phyloP scores from a whole-genome alignment of 352 stramenopile species.

The Phytophthora europaea region DNA sequence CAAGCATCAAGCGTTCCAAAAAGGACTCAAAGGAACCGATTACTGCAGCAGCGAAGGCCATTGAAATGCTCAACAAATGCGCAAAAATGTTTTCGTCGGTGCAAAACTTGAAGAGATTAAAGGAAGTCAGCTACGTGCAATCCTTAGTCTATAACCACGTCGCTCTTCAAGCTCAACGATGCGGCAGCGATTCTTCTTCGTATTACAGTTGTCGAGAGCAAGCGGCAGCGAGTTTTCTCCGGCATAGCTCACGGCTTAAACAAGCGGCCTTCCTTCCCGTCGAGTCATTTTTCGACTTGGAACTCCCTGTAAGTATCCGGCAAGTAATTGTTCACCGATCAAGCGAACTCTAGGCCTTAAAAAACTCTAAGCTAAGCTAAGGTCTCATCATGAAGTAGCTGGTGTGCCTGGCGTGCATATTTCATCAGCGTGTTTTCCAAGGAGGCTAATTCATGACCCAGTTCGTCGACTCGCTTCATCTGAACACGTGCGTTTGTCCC shows the following conservation, averaged over 20 bases:
- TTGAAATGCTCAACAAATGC: constrained; percentile 44
- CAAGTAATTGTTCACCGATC: constrained; percentile 36
- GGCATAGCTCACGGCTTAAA: constrained; percentile 39
- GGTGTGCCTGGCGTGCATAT: constrained; percentile 50
- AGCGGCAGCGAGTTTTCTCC: constrained; percentile 44
- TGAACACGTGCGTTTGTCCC: constrained; percentile 33
- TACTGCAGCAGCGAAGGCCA: constrained; percentile 19
- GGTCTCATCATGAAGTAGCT: constrained; percentile 33
- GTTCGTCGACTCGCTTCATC: constrained; percentile 36
- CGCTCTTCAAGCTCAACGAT: constrained; percentile 28
- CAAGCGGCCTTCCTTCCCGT: constrained; percentile 33
- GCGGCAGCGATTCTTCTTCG: constrained; percentile 14
- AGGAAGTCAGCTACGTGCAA: constrained; percentile 54
- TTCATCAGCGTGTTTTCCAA: constrained; percentile 41
- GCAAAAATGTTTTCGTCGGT: constrained; percentile 41
- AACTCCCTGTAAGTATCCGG: constrained; percentile 39
- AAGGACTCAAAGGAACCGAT: constrained; percentile 18
- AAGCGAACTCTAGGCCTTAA: constrained; percentile 21
- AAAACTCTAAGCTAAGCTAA: constrained; percentile 3
- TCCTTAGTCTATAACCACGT: constrained; percentile 56
- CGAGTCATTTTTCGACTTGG: constrained; percentile 47
- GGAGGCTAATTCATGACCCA: constrained; percentile 17
- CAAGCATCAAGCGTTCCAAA: constrained; percentile 37
- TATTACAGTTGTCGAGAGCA: constrained; percentile 28
- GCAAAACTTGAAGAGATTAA: constrained; percentile 47